Evolutionary conservation across 116 monocot genomes (phyloP).

Genomic region (Posidonia oceanica): DNA sequence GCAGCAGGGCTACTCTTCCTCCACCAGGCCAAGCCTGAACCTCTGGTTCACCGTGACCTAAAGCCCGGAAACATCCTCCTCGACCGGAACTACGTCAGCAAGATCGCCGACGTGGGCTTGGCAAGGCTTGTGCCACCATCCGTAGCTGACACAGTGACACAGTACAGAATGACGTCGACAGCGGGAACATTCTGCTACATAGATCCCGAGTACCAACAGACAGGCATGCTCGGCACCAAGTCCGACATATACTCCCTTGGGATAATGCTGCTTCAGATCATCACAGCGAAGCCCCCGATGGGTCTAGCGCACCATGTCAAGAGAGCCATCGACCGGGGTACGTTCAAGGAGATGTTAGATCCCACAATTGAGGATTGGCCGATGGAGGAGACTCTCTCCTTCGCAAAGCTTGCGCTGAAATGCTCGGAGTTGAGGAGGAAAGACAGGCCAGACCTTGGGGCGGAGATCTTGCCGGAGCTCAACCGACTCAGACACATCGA

Average conservation of each 20-base stretch:
- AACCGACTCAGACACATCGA: conserved; percentile 14
- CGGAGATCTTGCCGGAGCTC: conserved; percentile 20
- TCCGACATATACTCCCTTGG: conserved; percentile 30
- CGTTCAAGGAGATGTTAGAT: conserved; percentile 20
- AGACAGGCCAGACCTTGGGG: conserved; percentile 21
- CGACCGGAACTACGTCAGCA: conserved; percentile 23
- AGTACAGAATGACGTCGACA: conserved; percentile 25
- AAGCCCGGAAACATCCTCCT: conserved; percentile 26
- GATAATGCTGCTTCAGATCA: conserved; percentile 20
- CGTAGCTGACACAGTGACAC: conserved; percentile 19
- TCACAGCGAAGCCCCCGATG: conserved; percentile 26
- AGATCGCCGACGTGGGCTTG: conserved; percentile 27
- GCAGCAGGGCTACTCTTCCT: conserved; percentile 22
- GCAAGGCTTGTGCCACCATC: conserved; percentile 24
- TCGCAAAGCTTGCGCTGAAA: conserved; percentile 17
- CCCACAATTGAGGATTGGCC: conserved; percentile 20
- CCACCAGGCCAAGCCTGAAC: conserved; percentile 30
- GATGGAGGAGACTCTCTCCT: conserved; percentile 14
- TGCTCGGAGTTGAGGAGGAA: conserved; percentile 21
- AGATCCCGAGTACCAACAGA: conserved; percentile 33
- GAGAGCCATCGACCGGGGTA: conserved; percentile 13
- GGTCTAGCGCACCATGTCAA: conserved; percentile 19
- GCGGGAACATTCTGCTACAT: conserved; percentile 34
- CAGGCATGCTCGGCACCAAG: conserved; percentile 26
- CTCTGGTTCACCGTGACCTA: conserved; percentile 22